Percentiles rank a stretch among this genome's conserved stretches.
These are phyloP conservation scores for Crithidia acanthocephali DNA, from an alignment of 208 protist species.

Conservation along the genomic window DNA sequence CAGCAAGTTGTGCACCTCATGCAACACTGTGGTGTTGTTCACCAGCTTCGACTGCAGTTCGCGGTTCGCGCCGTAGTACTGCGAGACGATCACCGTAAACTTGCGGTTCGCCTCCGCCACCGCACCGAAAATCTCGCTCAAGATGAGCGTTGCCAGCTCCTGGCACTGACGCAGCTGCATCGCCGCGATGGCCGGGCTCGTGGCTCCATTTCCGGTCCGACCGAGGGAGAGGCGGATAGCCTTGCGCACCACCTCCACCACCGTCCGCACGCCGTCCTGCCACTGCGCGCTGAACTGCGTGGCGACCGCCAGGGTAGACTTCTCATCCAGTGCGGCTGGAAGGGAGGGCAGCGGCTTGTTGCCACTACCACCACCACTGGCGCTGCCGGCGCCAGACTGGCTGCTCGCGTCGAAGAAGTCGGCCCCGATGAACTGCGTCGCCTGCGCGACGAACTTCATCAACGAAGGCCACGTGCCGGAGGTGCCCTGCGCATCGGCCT, in stretches of 20 bases:
- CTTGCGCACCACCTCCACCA: slow-evolving; percentile 25
- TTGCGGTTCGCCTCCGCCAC: slow-evolving; percentile 57
- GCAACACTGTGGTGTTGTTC: slow-evolving; percentile 56
- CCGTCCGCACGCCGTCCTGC: slow-evolving; percentile 28
- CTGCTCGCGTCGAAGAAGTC: slow-evolving; percentile 42
- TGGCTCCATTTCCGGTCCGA: slow-evolving; percentile 1
- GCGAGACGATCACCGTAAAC: slow-evolving; percentile 37
- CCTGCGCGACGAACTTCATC: slow-evolving; percentile 37
- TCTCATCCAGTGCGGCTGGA: slow-evolving; percentile 32
- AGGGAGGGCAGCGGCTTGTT: neutral
- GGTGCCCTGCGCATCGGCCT: slow-evolving; percentile 34
- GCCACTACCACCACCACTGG: neutral
- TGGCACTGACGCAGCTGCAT: slow-evolving; percentile 27
- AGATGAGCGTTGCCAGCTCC: slow-evolving; percentile 30
- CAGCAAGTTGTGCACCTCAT: slow-evolving; percentile 49
- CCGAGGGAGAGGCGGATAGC: slow-evolving; percentile 27
- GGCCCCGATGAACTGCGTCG: slow-evolving; percentile 38
- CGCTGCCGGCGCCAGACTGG: neutral
- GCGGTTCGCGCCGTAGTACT: slow-evolving; percentile 46
- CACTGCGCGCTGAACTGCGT: slow-evolving; percentile 48
- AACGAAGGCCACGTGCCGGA: slow-evolving; percentile 33
- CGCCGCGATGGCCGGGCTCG: neutral
- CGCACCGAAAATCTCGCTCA: slow-evolving; percentile 30
- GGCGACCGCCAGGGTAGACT: slow-evolving; percentile 32
- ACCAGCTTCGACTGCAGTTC: slow-evolving; percentile 59